phyloP scores from a whole-genome alignment of 2,329 filamentous ascomycete species.

The Colletotrichum sp. region DNA sequence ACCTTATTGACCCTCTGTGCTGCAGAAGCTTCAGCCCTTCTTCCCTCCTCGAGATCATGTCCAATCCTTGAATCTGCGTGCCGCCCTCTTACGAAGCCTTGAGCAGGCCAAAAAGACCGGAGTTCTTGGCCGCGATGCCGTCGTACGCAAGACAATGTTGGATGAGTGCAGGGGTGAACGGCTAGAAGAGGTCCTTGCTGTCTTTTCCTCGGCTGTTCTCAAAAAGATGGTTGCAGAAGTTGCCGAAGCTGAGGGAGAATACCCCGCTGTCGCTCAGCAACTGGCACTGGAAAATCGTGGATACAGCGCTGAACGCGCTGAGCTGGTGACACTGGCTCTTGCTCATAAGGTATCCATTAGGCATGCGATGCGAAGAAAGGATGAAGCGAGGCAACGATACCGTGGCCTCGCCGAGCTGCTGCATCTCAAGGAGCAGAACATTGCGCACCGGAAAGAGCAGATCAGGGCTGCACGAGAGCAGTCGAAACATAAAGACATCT shows the following conservation, averaged over 20 bases:
- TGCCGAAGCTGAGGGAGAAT: conserved; percentile 38
- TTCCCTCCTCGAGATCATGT: conserved; percentile 90
- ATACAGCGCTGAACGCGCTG: conserved; percentile 57
- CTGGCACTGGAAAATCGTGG: conserved; percentile 65
- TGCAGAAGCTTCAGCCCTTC: conserved; percentile 84
- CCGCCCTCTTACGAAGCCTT: conserved; percentile 80
- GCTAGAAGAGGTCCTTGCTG: conserved; percentile 83
- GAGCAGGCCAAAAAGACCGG: conserved; percentile 90
- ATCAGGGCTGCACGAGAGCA: conserved; percentile 36
- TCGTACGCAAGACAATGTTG: conserved; percentile 92
- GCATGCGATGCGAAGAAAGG: conserved; percentile 63
- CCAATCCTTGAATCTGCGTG: conserved; percentile 88
- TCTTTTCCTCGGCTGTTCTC: conserved; percentile 84
- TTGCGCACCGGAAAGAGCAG: conserved; percentile 59
- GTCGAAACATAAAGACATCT: conserved; percentile 26
- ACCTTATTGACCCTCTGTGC: background rate
- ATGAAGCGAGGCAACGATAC: conserved; percentile 63
- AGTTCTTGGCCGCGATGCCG: conserved; percentile 76
- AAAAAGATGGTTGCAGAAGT: conserved; percentile 66
- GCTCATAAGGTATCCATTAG: conserved; percentile 74
- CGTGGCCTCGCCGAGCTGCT: conserved; percentile 69
- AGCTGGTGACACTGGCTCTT: conserved; percentile 71
- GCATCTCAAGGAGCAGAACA: conserved; percentile 63
- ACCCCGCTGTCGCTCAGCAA: conserved; percentile 55
- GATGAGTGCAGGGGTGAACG: conserved; percentile 95